These are phyloP conservation scores for Solanum hybrid DNA, from an alignment of 305 asterid genomes.

Conservation along the genomic window DNA sequence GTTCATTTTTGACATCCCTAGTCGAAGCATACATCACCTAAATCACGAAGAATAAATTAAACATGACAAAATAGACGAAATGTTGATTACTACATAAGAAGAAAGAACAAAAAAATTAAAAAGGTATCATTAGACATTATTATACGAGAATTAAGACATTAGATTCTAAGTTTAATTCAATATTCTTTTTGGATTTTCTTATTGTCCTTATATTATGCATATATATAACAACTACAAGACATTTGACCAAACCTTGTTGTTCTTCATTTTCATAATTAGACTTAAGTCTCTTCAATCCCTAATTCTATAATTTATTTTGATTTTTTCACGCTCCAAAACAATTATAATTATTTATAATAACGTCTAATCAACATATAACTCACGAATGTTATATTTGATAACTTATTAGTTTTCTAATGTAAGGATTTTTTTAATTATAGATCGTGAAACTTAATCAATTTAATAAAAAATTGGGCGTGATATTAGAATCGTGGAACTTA, in stretches of 20 bases:
- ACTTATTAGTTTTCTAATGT: no score
- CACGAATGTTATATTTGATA: no score
- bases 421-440: background rate
- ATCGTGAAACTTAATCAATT: background rate
- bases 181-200: background rate
- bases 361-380: background rate
- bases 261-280: background rate
- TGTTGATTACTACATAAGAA: background rate
- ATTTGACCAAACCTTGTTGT: background rate
- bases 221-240: background rate
- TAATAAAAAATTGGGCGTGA: accelerated
- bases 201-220: background rate
- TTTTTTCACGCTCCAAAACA: background rate
- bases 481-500: background rate
- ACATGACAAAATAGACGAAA: background rate
- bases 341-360: background rate
- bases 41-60: background rate
- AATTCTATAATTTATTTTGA: background rate
- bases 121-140: background rate
- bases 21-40: background rate
- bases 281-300: background rate
- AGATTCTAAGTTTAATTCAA: background rate
- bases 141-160: background rate
- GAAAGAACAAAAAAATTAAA: background rate
- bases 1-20: no score